These are phyloP conservation scores for Trichosporon asahii DNA, from an alignment of 1,284 basidiomycete genomes.

Conservation along the genomic window DNA sequence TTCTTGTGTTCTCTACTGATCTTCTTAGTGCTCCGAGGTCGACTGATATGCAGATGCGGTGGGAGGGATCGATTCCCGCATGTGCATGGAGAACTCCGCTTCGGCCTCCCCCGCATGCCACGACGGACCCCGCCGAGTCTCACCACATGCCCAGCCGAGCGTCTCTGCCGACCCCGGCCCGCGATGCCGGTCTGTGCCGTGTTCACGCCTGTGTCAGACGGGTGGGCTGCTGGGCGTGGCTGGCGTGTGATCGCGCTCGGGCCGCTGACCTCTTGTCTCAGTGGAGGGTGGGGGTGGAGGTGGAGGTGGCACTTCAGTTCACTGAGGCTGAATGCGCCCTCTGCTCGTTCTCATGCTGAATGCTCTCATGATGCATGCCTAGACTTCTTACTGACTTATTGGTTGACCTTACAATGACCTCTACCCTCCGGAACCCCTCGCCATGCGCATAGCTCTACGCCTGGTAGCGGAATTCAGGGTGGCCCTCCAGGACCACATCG, in stretches of 20 bases:
- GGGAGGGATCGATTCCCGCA: not conserved
- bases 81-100: not conserved
- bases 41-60: too few relatives aligned
- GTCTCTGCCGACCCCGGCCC: not conserved
- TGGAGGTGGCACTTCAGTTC: too few relatives aligned
- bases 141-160: not conserved
- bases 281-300: too few relatives aligned
- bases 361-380: not conserved
- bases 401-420: not conserved
- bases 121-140: too few relatives aligned
- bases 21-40: too few relatives aligned
- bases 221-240: not conserved
- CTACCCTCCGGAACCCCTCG: not conserved
- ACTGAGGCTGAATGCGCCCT: too few relatives aligned
- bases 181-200: not conserved
- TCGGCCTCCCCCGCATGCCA: too few relatives aligned
- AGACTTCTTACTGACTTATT: not conserved
- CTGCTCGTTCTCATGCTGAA: not conserved
- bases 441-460: not conserved
- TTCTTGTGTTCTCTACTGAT: too few relatives aligned
- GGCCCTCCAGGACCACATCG: slow-evolving; percentile 16
- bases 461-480: slow-evolving; percentile 22
- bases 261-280: not conserved
- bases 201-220: too few relatives aligned
- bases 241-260: not conserved